Evolutionary conservation across 2,329 filamentous ascomycete genomes (phyloP).

Genomic region (Clarireedia sp.): DNA sequence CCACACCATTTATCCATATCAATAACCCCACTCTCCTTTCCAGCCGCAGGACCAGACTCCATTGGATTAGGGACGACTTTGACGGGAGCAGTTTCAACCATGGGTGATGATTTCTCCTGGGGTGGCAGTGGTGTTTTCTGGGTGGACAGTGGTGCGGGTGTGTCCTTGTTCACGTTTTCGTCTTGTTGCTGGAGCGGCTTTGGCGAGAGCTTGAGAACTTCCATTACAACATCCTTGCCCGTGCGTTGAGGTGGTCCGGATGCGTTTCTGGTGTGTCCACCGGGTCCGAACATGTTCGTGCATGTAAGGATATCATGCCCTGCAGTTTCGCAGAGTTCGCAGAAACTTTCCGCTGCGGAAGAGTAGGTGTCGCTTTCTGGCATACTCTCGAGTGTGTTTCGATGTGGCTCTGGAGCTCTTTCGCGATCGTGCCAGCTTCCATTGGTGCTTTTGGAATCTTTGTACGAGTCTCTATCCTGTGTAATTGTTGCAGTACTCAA

Average conservation of each 20-base stretch:
- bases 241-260: conserved; percentile 21
- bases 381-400: conserved; percentile 57
- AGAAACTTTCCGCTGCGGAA: conserved; percentile 59
- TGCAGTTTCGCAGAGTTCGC: conserved; percentile 87
- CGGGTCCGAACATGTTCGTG: conserved; percentile 67
- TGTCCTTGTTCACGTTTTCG: conserved; percentile 33
- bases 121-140: conserved; percentile 52
- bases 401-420: conserved; percentile 30
- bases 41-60: conserved; percentile 62
- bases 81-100: conserved; percentile 29
- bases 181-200: conserved; percentile 16
- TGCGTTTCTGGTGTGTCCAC: conserved; percentile 13
- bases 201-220: conserved; percentile 36
- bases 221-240: conserved; percentile 33
- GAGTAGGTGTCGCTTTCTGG: conserved; percentile 63
- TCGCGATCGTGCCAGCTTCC: conserved; percentile 46
- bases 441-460: conserved; percentile 60
- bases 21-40: conserved; percentile 68
- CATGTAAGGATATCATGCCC: conserved; percentile 94
- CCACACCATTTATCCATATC: conserved; percentile 94
- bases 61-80: conserved; percentile 52
- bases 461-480: conserved; percentile 47
- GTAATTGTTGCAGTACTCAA: conserved; percentile 37
- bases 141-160: conserved; percentile 49
- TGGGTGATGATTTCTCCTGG: conserved; percentile 36